phyloP scores from a whole-genome alignment of 768 basidiomycete genomes.

The Leccinum aurantiacum region DNA sequence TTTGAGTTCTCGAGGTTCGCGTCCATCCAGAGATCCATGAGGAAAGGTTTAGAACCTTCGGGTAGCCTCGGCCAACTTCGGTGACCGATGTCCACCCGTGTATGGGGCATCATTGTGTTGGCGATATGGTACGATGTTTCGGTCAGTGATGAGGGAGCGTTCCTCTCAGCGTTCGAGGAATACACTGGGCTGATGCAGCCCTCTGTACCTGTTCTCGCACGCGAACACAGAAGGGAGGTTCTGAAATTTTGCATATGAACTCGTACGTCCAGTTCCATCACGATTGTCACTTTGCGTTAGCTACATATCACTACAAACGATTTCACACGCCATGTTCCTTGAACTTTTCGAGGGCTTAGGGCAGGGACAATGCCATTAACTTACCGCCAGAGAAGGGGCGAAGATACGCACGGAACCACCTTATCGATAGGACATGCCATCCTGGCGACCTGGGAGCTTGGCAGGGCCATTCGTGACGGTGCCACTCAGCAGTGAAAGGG shows the following conservation, averaged over 20 bases:
- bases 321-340: neutral
- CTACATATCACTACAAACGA: neutral
- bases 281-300: neutral
- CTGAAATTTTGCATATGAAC: neutral
- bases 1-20: neutral
- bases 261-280: neutral
- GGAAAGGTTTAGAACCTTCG: neutral
- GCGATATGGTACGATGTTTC: neutral
- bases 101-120: neutral
- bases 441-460: neutral
- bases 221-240: neutral
- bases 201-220: neutral
- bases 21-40: neutral
- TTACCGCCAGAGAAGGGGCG: neutral
- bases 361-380: neutral
- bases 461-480: neutral
- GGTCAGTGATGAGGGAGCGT: neutral
- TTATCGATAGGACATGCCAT: neutral
- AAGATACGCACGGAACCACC: neutral
- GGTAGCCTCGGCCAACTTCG: neutral
- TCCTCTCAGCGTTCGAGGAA: neutral
- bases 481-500: neutral
- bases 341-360: neutral
- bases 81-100: neutral
- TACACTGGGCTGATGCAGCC: neutral